A percentile compares a stretch with the other conserved stretches of the same genome.
phyloP scores from a whole-genome alignment of 805 yeast species.

The Priceomyces haplophilus region DNA sequence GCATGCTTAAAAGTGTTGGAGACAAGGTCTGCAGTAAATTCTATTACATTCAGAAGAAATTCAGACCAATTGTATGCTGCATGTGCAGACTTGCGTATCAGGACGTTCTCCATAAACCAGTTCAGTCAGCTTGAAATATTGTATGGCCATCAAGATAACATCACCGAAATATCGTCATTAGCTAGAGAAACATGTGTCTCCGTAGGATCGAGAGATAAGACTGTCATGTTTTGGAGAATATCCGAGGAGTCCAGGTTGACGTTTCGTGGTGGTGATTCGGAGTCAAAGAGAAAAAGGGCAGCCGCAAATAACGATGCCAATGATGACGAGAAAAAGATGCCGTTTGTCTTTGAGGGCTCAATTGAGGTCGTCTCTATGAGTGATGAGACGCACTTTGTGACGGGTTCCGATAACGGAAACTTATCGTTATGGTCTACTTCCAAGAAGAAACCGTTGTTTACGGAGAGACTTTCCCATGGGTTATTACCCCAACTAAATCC shows the following conservation, averaged over 20 bases:
- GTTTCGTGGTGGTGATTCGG: slow-evolving; percentile 82
- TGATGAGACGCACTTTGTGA: slow-evolving; percentile 88
- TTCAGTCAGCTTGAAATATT: slow-evolving; percentile 85
- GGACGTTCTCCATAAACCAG: slow-evolving; percentile 83
- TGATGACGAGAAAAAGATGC: slow-evolving; percentile 15
- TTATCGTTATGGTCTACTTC: slow-evolving; percentile 85
- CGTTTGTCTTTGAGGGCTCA: slow-evolving; percentile 73
- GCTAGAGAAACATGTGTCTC: slow-evolving; percentile 90
- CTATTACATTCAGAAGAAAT: slow-evolving; percentile 73
- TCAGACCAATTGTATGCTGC: slow-evolving; percentile 87
- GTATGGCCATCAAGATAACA: slow-evolving; percentile 93
- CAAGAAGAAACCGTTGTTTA: slow-evolving; percentile 81
- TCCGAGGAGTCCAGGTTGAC: slow-evolving; percentile 93
- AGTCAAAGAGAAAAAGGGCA: slow-evolving; percentile 31
- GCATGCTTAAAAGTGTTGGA: slow-evolving; percentile 75
- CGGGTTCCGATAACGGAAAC: slow-evolving; percentile 94
- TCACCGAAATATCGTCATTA: slow-evolving; percentile 76
- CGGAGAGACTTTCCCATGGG: slow-evolving; percentile 77
- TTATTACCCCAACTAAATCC: slow-evolving; percentile 46
- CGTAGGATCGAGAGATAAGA: slow-evolving; percentile 92
- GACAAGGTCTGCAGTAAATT: slow-evolving; percentile 69
- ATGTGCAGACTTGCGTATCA: slow-evolving; percentile 85
- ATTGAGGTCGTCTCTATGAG: slow-evolving; percentile 87
- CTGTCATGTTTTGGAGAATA: slow-evolving; percentile 95
- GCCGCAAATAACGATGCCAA: slow-evolving; percentile 24